These are phyloP conservation scores for Xylariales sp. DNA, from an alignment of 2,329 filamentous ascomycete genomes.

Conservation along the genomic window DNA sequence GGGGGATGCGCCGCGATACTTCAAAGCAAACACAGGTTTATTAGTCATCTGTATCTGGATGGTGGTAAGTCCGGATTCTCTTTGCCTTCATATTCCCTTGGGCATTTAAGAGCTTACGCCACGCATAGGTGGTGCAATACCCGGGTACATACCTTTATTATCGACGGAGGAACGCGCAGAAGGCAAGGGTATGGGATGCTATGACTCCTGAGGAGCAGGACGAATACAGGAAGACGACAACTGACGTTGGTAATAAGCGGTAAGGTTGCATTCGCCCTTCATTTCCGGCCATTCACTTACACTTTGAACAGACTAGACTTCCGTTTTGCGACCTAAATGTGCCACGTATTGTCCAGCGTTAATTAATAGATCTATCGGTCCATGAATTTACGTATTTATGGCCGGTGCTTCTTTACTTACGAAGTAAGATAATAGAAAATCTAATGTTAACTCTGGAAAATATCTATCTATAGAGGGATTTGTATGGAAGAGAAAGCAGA, in stretches of 20 bases:
- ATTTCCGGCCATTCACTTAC: constrained; percentile 6
- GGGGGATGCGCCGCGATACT: constrained; percentile 51
- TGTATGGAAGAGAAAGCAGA: constrained; percentile 3
- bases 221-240: constrained; percentile 57
- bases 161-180: constrained; percentile 52
- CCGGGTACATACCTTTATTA: constrained; percentile 55
- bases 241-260: constrained; percentile 59
- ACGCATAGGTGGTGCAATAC: constrained; percentile 51
- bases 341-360: constrained; percentile 3
- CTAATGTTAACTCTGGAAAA: background rate
- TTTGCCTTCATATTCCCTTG: background rate
- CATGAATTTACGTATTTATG: background rate
- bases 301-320: constrained; percentile 40
- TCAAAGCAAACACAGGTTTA: constrained; percentile 54
- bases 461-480: background rate
- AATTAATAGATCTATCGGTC: background rate
- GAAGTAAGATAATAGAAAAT: background rate
- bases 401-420: background rate
- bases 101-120: constrained; percentile 27
- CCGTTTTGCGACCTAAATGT: constrained; percentile 43
- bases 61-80: constrained; percentile 49
- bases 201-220: constrained; percentile 56
- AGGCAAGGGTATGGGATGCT: constrained; percentile 53
- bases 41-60: constrained; percentile 54
- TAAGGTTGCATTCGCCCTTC: constrained; percentile 28